phyloP scores from a whole-genome alignment of 2,329 filamentous ascomycete species.

The Podosphaera xanthii region DNA sequence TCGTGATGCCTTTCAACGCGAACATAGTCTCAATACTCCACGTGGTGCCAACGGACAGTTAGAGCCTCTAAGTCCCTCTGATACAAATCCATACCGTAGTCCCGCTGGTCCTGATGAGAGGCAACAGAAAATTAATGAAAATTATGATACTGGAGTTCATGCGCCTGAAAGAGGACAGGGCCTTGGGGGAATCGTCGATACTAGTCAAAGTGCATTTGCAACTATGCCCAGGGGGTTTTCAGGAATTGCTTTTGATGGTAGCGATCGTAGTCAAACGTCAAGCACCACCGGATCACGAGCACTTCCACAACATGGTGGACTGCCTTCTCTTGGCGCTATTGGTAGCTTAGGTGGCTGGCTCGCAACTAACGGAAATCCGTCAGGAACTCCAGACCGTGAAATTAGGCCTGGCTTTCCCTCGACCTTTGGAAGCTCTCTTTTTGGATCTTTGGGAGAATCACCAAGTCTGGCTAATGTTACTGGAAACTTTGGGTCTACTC shows the following conservation, averaged over 20 bases:
- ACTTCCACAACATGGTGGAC: constrained; percentile 38
- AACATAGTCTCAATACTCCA: constrained; percentile 20
- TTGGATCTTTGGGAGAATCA: constrained; percentile 57
- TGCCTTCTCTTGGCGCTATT: constrained; percentile 29
- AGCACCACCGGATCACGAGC: constrained; percentile 56
- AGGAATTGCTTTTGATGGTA: constrained; percentile 29
- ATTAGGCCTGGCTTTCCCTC: constrained; percentile 25
- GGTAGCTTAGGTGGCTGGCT: constrained; percentile 21
- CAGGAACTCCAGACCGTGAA: constrained; percentile 45
- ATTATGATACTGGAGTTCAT: constrained; percentile 10
- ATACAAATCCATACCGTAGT: constrained; percentile 91
- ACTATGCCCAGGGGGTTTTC: constrained; percentile 28
- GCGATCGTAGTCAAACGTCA: constrained; percentile 82
- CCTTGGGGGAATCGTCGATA: constrained; percentile 28
- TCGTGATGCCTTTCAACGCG: constrained; percentile 27
- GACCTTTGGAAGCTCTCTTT: constrained; percentile 58
- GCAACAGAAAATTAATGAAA: constrained; percentile 27
- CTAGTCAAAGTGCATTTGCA: constrained; percentile 29
- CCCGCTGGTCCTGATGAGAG: constrained; percentile 66
- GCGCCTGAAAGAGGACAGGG: constrained; percentile 27
- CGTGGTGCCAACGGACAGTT: constrained; percentile 23
- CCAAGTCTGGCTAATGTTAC: constrained; percentile 45
- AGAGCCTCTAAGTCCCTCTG: constrained; percentile 69
- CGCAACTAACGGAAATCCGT: constrained; percentile 31
- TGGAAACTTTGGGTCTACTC: constrained; percentile 43